Evolutionary conservation across 345 rosid species (phyloP), one percentile per base, ranked within the genome.

Genomic region (Eucalyptus viminalis): DNA sequence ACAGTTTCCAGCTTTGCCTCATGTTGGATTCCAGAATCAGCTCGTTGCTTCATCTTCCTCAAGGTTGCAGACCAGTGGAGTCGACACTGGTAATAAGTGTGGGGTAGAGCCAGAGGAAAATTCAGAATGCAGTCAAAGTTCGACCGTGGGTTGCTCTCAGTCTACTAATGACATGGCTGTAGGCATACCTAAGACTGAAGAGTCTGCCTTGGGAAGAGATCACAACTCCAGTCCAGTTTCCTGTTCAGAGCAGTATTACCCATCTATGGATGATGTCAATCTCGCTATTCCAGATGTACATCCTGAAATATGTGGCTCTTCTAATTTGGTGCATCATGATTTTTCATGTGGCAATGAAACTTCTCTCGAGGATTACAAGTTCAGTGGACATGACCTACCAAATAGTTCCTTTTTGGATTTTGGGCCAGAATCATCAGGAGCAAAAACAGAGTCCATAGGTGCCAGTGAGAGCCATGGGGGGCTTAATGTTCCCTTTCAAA

Each of bases 91-190:
- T 90, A 87, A 88, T 31, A 95, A 91, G 92, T 90, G 93, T 90
- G 95, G 91, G 88, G 80, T 90, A 44, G 99, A 94, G 89, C 92
- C 92, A 87, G 99, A 96, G 89, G 96, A 96, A 86, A 94, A 93
- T 91, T 98, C 99, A 90, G 99, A 96, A 93, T 96, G 99, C 93
- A 96, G 98, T 93, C 99, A 95, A 91, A 97, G 94, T 80, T 95
- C 99, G 19, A 89, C 91, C 45, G 90, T 90, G 87, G 93, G 93
- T 80, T 95, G 92, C 90, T 94, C 98, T 88, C 97, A 93, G 90
- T 93, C 99, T 92, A 92, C 94, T 49, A 92, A 93, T 65, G 94
- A 93, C 91, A 89, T 91, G 83, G 47, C 83, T 21, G 27, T 19
- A 37, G 83, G 47, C 83, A 76, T 76, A 37, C 83, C 83, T 76